These are phyloP conservation scores for Lentinula sp. DNA, from an alignment of 768 basidiomycete species.

Conservation along the genomic window DNA sequence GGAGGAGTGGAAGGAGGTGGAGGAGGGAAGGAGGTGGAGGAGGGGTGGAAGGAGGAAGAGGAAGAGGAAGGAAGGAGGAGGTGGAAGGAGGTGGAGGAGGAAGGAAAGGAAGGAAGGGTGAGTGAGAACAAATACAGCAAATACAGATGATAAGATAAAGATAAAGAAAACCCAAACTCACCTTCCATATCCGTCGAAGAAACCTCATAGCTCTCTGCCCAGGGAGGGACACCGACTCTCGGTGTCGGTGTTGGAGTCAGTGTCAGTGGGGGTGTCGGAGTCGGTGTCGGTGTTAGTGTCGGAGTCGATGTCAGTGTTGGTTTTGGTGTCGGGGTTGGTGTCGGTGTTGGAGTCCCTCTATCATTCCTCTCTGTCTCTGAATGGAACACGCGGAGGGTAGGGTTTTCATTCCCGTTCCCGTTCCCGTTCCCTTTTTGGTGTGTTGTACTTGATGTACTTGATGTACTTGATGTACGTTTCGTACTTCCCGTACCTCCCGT, in stretches of 20 bases:
- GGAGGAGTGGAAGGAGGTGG: background rate
- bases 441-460: too few species aligned
- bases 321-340: too few species aligned
- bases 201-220: constrained; percentile 69
- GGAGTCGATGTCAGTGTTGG: too few species aligned
- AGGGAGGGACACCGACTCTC: constrained; percentile 56
- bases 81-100: background rate
- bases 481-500: constrained; percentile 18
- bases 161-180: constrained; percentile 15
- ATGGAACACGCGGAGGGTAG: constrained; percentile 43
- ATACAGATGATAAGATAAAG: background rate
- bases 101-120: too few species aligned
- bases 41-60: too few species aligned
- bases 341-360: constrained; percentile 24
- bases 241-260: too few species aligned
- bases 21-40: background rate
- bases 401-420: constrained; percentile 11
- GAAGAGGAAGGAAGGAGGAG: background rate
- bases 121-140: too few species aligned
- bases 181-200: constrained; percentile 52
- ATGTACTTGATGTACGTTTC: constrained; percentile 15
- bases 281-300: too few species aligned
- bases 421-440: too few species aligned
- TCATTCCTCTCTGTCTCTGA: constrained; percentile 47
- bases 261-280: too few species aligned